Percentiles rank a stretch among this genome's conserved stretches.
Conservation (phyloP, 148 eudicot species). For the Rhododendron henanense region DNA sequence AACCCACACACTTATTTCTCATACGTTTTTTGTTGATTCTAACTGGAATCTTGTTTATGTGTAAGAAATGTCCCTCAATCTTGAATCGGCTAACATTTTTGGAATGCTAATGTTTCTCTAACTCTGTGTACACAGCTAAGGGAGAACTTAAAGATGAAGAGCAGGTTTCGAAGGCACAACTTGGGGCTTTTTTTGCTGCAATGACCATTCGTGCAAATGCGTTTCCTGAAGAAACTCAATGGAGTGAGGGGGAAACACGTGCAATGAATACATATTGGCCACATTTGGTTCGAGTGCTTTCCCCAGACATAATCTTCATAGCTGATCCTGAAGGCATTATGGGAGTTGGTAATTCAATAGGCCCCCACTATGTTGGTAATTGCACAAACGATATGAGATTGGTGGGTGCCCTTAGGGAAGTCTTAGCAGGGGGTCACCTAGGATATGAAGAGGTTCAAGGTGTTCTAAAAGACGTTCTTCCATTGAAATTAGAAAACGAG, state of each 20-base stretch:
- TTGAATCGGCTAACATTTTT: background rate
- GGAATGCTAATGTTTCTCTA: background rate
- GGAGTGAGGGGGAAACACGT: slow-evolving; percentile 93
- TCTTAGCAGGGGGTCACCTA: slow-evolving; percentile 93
- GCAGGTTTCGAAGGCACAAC: slow-evolving; percentile 77
- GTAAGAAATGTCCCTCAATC: background rate
- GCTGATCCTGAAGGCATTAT: slow-evolving; percentile 98
- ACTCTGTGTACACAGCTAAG: slow-evolving; percentile 41
- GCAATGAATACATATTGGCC: slow-evolving; percentile 93
- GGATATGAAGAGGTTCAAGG: slow-evolving; percentile 99
- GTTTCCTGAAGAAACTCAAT: slow-evolving; percentile 91
- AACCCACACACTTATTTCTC: background rate
- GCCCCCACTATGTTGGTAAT: slow-evolving; percentile 81
- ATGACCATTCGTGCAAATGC: slow-evolving; percentile 94
- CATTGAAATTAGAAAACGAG: slow-evolving; percentile 35
- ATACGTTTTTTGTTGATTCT: background rate
- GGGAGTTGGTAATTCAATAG: slow-evolving; percentile 69
- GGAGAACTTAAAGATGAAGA: slow-evolving; percentile 86
- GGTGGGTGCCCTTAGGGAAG: slow-evolving; percentile 94
- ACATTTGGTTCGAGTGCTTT: slow-evolving; percentile 63
- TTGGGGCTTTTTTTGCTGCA: slow-evolving; percentile 93
- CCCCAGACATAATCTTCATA: slow-evolving; percentile 76
- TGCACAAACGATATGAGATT: slow-evolving; percentile 86
- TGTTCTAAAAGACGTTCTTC: slow-evolving; percentile 82
- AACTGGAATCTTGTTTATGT: background rate